Percentiles rank a stretch among this genome's conserved stretches.
phyloP scores from a whole-genome alignment of 2,329 filamentous ascomycete genomes.

The Erysiphe neolycopersici region DNA sequence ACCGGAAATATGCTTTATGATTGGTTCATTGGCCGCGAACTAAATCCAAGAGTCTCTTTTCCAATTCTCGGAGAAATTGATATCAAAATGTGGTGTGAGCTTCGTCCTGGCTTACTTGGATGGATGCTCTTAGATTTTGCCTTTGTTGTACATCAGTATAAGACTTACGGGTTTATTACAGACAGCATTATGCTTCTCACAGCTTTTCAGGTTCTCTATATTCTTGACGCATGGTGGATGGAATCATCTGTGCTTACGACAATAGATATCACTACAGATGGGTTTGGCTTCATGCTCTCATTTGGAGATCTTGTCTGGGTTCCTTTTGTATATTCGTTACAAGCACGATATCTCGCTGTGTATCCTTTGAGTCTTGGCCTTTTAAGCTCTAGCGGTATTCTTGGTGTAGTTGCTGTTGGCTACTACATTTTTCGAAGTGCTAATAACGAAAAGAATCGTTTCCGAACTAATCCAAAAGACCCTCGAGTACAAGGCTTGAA shows the following conservation, averaged over 20 bases:
- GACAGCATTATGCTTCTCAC: slow-evolving; percentile 67
- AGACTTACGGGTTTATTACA: slow-evolving; percentile 54
- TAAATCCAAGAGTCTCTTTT: slow-evolving; percentile 63
- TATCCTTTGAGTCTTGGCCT: slow-evolving; percentile 59
- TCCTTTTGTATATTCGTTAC: slow-evolving; percentile 66
- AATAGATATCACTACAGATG: slow-evolving; percentile 81
- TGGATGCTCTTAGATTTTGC: slow-evolving; percentile 71
- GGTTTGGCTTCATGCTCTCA: slow-evolving; percentile 82
- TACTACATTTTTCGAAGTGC: slow-evolving; percentile 82
- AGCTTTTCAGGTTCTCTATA: slow-evolving; percentile 53
- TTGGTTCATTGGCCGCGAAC: slow-evolving; percentile 87
- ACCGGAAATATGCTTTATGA: slow-evolving; percentile 75
- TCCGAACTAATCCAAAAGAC: slow-evolving; percentile 67
- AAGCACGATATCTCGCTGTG: slow-evolving; percentile 59
- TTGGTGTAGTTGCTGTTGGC: slow-evolving; percentile 41
- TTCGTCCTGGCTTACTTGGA: slow-evolving; percentile 73
- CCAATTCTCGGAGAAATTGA: slow-evolving; percentile 67
- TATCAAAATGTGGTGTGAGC: slow-evolving; percentile 70
- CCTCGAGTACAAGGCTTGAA: slow-evolving; percentile 53
- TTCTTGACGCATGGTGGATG: slow-evolving; percentile 64
- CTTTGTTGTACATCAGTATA: slow-evolving; percentile 71
- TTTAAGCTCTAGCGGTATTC: slow-evolving; percentile 33
- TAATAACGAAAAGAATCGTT: slow-evolving; percentile 86
- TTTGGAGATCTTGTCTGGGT: slow-evolving; percentile 89
- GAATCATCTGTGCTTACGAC: slow-evolving; percentile 75